These are phyloP conservation scores for Chrysosporium queenslandicum DNA, from an alignment of 2,329 filamentous ascomycete species.

Conservation along the genomic window DNA sequence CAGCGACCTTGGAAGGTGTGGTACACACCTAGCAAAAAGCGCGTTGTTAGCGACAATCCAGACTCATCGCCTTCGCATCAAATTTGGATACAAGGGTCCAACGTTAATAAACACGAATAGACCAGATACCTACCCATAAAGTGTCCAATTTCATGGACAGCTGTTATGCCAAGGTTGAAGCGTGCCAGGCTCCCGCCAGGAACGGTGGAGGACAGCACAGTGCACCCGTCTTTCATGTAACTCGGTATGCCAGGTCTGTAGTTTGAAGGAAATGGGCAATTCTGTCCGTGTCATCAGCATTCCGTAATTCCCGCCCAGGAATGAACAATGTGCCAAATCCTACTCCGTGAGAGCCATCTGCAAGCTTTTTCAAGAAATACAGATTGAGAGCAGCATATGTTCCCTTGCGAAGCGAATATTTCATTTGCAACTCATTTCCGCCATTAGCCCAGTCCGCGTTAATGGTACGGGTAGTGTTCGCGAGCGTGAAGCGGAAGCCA, in stretches of 20 bases:
- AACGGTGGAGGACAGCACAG: slow-evolving; percentile 49
- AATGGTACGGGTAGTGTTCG: slow-evolving; percentile 41
- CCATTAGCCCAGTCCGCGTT: slow-evolving; percentile 48
- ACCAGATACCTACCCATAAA: slow-evolving; percentile 31
- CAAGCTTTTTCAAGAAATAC: slow-evolving; percentile 50
- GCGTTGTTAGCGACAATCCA: not conserved
- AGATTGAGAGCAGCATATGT: slow-evolving; percentile 48
- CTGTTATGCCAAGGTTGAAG: slow-evolving; percentile 41
- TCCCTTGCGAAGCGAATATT: slow-evolving; percentile 44
- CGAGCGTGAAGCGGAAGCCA: slow-evolving; percentile 43
- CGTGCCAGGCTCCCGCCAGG: slow-evolving; percentile 41
- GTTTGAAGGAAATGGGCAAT: slow-evolving; percentile 22
- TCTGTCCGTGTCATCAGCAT: slow-evolving; percentile 27
- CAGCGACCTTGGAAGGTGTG: slow-evolving; percentile 38
- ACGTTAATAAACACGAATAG: not conserved
- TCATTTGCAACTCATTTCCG: slow-evolving; percentile 43
- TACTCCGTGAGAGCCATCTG: slow-evolving; percentile 19
- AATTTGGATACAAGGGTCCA: no score
- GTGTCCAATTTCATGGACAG: slow-evolving; percentile 40
- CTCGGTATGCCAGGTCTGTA: slow-evolving; percentile 31
- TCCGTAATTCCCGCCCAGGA: slow-evolving; percentile 22
- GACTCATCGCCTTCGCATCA: no score
- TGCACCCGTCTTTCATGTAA: slow-evolving; percentile 48
- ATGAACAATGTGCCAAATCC: slow-evolving; percentile 5
- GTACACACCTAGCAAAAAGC: slow-evolving; percentile 21